phyloP scores from a whole-genome alignment of 495 filamentous ascomycete species.

The Penicillium lagena region DNA sequence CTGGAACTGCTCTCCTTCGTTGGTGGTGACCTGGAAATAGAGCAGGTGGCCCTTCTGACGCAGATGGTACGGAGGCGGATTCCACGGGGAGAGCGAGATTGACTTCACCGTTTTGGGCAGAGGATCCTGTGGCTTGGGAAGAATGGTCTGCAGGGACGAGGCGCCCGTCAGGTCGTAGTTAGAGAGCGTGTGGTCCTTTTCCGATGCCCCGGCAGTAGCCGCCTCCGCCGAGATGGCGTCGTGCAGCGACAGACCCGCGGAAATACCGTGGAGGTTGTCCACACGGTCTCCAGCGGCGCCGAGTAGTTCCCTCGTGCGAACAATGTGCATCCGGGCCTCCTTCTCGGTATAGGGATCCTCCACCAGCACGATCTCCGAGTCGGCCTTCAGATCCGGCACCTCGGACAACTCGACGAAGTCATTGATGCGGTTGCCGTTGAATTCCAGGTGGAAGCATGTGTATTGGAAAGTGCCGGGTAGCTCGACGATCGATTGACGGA shows the following conservation, averaged over 20 bases:
- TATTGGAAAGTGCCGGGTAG: conserved; percentile 91
- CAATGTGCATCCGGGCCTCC: conserved; percentile 90
- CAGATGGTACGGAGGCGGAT: conserved; percentile 86
- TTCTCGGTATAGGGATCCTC: conserved; percentile 99
- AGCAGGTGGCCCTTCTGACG: conserved; percentile 89
- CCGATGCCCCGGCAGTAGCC: conserved; percentile 28
- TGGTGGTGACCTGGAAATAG: conserved; percentile 81
- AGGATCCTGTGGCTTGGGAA: conserved; percentile 56
- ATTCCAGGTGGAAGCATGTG: conserved; percentile 96
- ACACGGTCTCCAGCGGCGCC: conserved; percentile 84
- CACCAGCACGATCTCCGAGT: conserved; percentile 71
- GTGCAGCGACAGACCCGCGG: conserved; percentile 81
- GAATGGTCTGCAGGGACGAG: conserved; percentile 60
- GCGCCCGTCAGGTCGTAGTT: conserved; percentile 71
- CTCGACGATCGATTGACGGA: conserved; percentile 94
- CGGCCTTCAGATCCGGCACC: conserved; percentile 66
- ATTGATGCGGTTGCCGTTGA: conserved; percentile 78
- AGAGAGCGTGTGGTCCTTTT: conserved; percentile 51
- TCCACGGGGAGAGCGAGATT: conserved; percentile 87
- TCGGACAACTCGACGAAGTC: conserved; percentile 94
- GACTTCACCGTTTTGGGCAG: conserved; percentile 85
- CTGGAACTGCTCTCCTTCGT: conserved; percentile 87
- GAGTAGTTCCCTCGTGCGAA: conserved; percentile 85
- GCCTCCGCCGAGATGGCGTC: conserved; percentile 59
- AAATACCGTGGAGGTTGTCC: conserved; percentile 81